Percentiles rank a stretch among this genome's conserved stretches.
phyloP scores from a whole-genome alignment of 2,329 filamentous ascomycete genomes.

The Arachnomyces sp. region DNA sequence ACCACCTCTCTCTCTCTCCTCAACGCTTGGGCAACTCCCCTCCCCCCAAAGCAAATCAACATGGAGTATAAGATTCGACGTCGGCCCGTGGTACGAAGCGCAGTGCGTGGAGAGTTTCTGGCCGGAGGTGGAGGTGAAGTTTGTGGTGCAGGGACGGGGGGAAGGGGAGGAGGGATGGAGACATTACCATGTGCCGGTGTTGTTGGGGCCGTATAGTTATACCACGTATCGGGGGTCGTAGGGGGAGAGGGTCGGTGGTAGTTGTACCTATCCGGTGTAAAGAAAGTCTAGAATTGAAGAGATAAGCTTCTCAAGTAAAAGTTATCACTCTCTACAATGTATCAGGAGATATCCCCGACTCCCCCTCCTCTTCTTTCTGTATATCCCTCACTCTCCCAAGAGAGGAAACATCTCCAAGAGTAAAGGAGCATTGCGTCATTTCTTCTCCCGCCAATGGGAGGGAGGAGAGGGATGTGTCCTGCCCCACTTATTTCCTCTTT shows the following conservation, averaged over 20 bases:
- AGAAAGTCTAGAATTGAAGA: not conserved
- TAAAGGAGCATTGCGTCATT: constrained; percentile 8
- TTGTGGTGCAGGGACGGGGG: constrained; percentile 37
- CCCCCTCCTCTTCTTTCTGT: not conserved
- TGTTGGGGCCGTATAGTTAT: constrained; percentile 44
- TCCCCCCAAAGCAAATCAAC: constrained; percentile 31
- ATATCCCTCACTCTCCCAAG: too few species aligned
- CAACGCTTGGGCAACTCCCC: constrained; percentile 27
- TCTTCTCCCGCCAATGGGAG: not conserved
- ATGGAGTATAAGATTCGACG: constrained; percentile 39
- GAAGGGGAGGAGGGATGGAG: constrained; percentile 36
- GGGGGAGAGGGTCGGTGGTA: constrained; percentile 6
- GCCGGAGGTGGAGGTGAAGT: constrained; percentile 44
- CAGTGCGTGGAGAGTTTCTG: constrained; percentile 43
- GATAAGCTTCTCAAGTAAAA: too few species aligned
- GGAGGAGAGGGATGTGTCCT: too few species aligned
- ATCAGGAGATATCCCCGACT: not conserved
- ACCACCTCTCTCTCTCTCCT: constrained; percentile 14
- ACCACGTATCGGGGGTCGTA: constrained; percentile 44
- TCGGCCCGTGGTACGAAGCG: constrained; percentile 40
- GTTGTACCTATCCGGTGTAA: not conserved
- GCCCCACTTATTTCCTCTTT: constrained; percentile 9
- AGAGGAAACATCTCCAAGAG: not conserved
- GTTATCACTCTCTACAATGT: too few species aligned
- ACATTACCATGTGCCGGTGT: constrained; percentile 45